A percentile compares a stretch with the other conserved stretches of the same genome.
These are phyloP conservation scores for Hypholoma sublateritium DNA, from an alignment of 768 basidiomycete species.

Conservation along the genomic window DNA sequence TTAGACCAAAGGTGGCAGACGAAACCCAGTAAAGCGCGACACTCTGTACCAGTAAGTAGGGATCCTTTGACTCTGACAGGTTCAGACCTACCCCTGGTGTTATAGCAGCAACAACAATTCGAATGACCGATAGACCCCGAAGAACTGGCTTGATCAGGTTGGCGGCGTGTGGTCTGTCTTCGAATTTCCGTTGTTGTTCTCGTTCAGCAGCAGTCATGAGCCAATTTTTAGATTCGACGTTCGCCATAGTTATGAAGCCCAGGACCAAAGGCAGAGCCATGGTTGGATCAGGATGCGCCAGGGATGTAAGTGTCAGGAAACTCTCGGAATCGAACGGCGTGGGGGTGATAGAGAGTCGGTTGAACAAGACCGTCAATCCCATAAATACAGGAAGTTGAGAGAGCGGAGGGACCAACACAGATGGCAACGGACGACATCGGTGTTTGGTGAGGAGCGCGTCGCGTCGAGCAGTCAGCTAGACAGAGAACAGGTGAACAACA, in stretches of 20 bases:
- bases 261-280: slow-evolving; percentile 66
- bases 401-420: slow-evolving; percentile 60
- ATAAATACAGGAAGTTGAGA: slow-evolving; percentile 76
- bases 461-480: slow-evolving; percentile 51
- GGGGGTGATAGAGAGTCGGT: slow-evolving; percentile 50
- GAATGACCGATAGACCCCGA: slow-evolving; percentile 56
- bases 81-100: slow-evolving; percentile 61
- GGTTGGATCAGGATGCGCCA: slow-evolving; percentile 72
- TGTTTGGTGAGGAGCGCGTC: slow-evolving; percentile 62
- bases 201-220: slow-evolving; percentile 60
- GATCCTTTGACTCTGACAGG: not conserved
- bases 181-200: slow-evolving; percentile 46
- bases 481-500: slow-evolving; percentile 1
- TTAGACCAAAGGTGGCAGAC: slow-evolving; percentile 70
- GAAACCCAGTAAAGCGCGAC: slow-evolving; percentile 77
- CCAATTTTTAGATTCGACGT: slow-evolving; percentile 78
- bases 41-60: slow-evolving; percentile 40
- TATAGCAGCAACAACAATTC: slow-evolving; percentile 67
- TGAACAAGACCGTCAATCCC: slow-evolving; percentile 58
- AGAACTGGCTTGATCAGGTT: slow-evolving; percentile 53
- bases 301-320: slow-evolving; percentile 70
- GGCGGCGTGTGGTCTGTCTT: slow-evolving; percentile 44
- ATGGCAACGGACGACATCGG: slow-evolving; percentile 54
- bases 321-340: slow-evolving; percentile 78
- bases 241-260: slow-evolving; percentile 74